phyloP scores from a whole-genome alignment of 225 moss, liverwort and hornwort species.

The Climacium dendroides region DNA sequence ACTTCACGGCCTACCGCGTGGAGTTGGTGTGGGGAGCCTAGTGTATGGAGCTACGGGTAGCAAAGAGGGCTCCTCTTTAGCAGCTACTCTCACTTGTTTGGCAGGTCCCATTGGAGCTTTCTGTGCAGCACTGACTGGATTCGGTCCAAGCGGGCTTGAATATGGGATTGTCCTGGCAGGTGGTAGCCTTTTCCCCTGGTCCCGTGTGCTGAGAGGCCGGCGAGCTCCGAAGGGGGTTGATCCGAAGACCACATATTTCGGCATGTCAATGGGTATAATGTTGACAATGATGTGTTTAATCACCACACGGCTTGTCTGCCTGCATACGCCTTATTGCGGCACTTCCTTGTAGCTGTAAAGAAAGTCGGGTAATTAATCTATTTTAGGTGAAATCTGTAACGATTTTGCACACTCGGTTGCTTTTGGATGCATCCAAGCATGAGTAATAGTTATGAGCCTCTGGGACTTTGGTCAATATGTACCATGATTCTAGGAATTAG shows the following conservation, averaged over 20 bases:
- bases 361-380: background rate
- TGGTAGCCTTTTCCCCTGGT: conserved; percentile 53
- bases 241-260: conserved; percentile 42
- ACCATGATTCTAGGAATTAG: conserved; percentile 11
- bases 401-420: conserved; percentile 4
- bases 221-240: conserved; percentile 44
- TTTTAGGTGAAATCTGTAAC: background rate
- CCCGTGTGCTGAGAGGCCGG: conserved; percentile 38
- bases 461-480: conserved; percentile 8
- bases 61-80: conserved; percentile 24
- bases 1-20: conserved; percentile 67
- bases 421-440: conserved; percentile 5
- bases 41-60: conserved; percentile 64
- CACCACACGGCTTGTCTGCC: conserved; percentile 43
- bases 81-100: conserved; percentile 36
- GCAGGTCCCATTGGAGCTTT: conserved; percentile 58
- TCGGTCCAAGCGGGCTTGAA: conserved; percentile 34
- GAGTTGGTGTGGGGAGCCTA: conserved; percentile 56
- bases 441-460: background rate
- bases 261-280: conserved; percentile 44
- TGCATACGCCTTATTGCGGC: conserved; percentile 33
- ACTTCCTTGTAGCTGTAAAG: conserved; percentile 18
- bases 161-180: conserved; percentile 52
- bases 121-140: conserved; percentile 29
- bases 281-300: conserved; percentile 46